These are phyloP conservation scores for Chlorencoelia australis DNA, from an alignment of 2,329 filamentous ascomycete genomes.

Conservation along the genomic window DNA sequence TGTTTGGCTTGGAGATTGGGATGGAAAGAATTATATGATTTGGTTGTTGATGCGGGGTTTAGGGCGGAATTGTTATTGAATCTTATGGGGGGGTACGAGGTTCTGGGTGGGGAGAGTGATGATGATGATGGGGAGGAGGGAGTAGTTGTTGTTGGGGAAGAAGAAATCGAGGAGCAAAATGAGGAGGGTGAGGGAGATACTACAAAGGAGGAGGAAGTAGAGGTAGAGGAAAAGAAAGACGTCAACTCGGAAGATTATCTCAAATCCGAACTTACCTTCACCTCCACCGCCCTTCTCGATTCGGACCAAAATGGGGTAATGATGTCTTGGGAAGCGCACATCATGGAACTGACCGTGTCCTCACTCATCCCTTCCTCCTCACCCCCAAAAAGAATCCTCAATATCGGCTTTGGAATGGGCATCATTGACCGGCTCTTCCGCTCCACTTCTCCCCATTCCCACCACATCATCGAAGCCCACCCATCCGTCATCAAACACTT, in stretches of 20 bases:
- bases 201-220: conserved; percentile 15
- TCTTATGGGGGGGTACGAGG: conserved; percentile 72
- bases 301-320: conserved; percentile 74
- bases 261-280: conserved; percentile 54
- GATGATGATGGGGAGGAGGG: conserved; percentile 32
- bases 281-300: conserved; percentile 59
- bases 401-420: conserved; percentile 86
- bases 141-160: conserved; percentile 25
- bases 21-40: conserved; percentile 60
- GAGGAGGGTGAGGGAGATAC: conserved; percentile 14
- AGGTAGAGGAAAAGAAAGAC: conserved; percentile 24
- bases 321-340: conserved; percentile 87
- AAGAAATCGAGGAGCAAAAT: conserved; percentile 19
- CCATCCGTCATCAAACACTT: conserved; percentile 64
- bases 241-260: conserved; percentile 62
- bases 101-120: conserved; percentile 44
- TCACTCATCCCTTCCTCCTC: conserved; percentile 43
- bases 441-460: conserved; percentile 52
- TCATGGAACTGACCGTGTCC: conserved; percentile 70
- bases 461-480: conserved; percentile 84
- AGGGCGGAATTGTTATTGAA: conserved; percentile 80
- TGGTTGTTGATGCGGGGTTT: conserved; percentile 83
- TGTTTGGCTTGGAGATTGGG: conserved; percentile 70
- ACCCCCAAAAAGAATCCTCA: conserved; percentile 60
- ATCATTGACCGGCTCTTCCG: conserved; percentile 75